These are phyloP conservation scores for Actinomortierella wolfii DNA, from an alignment of 371 early-diverging fungal genomes.

Conservation along the genomic window DNA sequence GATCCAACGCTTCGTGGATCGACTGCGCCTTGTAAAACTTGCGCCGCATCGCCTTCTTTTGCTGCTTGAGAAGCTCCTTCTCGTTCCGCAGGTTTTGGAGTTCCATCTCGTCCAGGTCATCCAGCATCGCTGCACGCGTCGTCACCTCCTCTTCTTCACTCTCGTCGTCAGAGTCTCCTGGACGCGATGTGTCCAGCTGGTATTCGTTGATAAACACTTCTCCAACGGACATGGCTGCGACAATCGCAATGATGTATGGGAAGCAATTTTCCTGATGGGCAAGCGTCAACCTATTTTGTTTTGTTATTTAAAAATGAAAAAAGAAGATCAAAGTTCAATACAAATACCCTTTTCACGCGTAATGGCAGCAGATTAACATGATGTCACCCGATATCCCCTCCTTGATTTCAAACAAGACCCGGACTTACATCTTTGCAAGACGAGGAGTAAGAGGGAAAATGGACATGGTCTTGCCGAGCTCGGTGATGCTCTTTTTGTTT, in stretches of 20 bases:
- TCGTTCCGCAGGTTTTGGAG: slow-evolving; percentile 51
- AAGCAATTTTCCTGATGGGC: slow-evolving; percentile 85
- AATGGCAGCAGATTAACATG: too few species aligned
- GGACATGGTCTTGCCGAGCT: slow-evolving; percentile 88
- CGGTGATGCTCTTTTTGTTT: slow-evolving; percentile 74
- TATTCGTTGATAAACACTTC: slow-evolving; percentile 86
- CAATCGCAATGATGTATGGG: slow-evolving; percentile 87
- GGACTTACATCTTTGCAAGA: slow-evolving; percentile 86
- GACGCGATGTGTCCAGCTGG: slow-evolving; percentile 54
- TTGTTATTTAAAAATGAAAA: slow-evolving; percentile 2
- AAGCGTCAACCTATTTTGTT: slow-evolving; percentile 73
- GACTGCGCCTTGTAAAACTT: slow-evolving; percentile 57
- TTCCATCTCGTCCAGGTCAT: slow-evolving; percentile 46
- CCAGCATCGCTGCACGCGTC: slow-evolving; percentile 17
- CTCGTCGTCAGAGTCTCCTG: slow-evolving; percentile 51
- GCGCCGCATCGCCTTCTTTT: slow-evolving; percentile 49
- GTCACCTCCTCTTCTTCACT: slow-evolving; percentile 47
- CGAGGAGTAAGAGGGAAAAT: slow-evolving; percentile 95
- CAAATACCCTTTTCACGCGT: too few species aligned
- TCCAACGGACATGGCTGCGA: slow-evolving; percentile 90
- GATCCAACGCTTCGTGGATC: slow-evolving; percentile 71
- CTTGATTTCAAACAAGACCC: slow-evolving; percentile 7
- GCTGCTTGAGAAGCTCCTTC: slow-evolving; percentile 55
- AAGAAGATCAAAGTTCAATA: not conserved
- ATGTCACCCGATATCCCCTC: too few species aligned